These are phyloP conservation scores for Gigaspora rosea DNA, from an alignment of 192 early-diverging fungal genomes.

Conservation along the genomic window DNA sequence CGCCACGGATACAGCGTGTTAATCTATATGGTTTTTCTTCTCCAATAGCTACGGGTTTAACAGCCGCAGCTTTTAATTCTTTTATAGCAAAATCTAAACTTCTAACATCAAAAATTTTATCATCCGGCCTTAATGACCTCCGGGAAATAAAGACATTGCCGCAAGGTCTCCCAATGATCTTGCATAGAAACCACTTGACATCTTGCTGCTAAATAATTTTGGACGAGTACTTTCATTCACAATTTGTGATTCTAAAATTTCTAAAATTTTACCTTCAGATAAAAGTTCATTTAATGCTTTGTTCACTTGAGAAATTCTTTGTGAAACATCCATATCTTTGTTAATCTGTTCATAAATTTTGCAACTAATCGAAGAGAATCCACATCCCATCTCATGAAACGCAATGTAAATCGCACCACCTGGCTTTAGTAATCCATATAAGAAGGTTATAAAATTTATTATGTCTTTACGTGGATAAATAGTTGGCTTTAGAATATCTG, in stretches of 20 bases:
- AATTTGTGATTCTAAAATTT: background rate
- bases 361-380: background rate
- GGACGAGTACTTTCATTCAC: background rate
- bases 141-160: background rate
- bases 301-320: background rate
- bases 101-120: slow-evolving; percentile 2
- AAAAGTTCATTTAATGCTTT: background rate
- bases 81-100: background rate
- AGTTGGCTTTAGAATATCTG: background rate
- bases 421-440: background rate
- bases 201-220: background rate
- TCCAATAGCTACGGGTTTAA: background rate
- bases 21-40: slow-evolving; percentile 9
- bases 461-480: background rate
- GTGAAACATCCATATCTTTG: background rate
- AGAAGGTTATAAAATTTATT: background rate
- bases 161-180: background rate
- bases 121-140: background rate
- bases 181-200: background rate
- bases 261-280: slow-evolving; percentile 13
- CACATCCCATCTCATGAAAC: background rate
- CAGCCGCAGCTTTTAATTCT: background rate
- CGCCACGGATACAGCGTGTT: background rate
- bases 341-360: background rate
- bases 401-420: slow-evolving; percentile 15